Conservation (phyloP, 2,329 filamentous ascomycete species). For the Pseudocercospora eumusae region DNA sequence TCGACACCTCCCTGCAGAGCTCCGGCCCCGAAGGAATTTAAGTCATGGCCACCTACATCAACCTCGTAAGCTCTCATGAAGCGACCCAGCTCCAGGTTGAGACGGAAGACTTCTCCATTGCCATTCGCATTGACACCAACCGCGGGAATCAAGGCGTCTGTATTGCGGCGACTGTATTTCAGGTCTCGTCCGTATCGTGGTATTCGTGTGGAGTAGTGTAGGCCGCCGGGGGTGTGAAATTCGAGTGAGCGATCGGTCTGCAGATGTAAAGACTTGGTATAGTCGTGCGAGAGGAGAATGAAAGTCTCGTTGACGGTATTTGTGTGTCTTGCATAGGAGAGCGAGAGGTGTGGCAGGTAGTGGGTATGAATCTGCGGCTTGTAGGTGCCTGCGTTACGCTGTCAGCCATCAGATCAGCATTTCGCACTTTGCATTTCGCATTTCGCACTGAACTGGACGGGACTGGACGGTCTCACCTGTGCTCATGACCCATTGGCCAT, state of each 20-base stretch:
- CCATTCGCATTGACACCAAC: constrained; percentile 86
- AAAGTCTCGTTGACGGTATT: constrained; percentile 90
- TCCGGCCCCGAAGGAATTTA: constrained; percentile 63
- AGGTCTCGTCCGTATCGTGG: constrained; percentile 91
- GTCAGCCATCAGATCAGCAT: constrained; percentile 34
- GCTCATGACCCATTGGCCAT: constrained; percentile 97
- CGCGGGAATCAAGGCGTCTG: constrained; percentile 82
- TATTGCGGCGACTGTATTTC: constrained; percentile 75
- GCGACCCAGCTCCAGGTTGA: constrained; percentile 87
- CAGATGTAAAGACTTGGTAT: constrained; percentile 90
- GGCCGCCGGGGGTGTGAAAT: constrained; percentile 85
- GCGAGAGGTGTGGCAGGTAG: constrained; percentile 84
- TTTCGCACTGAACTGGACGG: background rate
- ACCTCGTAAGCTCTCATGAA: constrained; percentile 95
- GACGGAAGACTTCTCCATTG: constrained; percentile 84
- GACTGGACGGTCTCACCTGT: constrained; percentile 64
- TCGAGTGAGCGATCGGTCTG: constrained; percentile 90
- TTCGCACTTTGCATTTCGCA: background rate
- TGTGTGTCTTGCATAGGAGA: constrained; percentile 93
- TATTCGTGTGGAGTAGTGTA: constrained; percentile 85
- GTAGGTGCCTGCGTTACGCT: constrained; percentile 56
- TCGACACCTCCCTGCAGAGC: constrained; percentile 84
- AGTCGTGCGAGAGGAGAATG: constrained; percentile 82
- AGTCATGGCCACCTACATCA: constrained; percentile 83
- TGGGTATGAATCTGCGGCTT: constrained; percentile 93